Percentiles rank a stretch among this genome's conserved stretches.
These are phyloP conservation scores for Talaromyces pinophilus DNA, from an alignment of 2,329 filamentous ascomycete species.

Conservation along the genomic window DNA sequence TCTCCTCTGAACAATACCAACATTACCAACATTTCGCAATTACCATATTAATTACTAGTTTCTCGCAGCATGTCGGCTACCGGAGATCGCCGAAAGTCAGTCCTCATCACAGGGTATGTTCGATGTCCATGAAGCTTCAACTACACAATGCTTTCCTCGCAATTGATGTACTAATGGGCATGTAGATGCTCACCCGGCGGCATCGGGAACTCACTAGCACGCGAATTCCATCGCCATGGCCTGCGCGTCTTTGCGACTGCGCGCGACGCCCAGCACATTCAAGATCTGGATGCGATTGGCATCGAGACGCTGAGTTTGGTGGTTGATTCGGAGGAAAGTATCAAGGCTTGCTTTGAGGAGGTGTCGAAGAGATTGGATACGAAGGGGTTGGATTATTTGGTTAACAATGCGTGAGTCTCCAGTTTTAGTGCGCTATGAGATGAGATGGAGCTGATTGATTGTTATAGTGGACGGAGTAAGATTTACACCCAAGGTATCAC, in stretches of 20 bases:
- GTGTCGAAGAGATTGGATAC: slow-evolving; percentile 50
- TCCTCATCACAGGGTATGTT: slow-evolving; percentile 46
- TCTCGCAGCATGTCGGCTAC: slow-evolving; percentile 28
- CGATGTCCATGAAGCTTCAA: neutral
- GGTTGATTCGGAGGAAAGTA: slow-evolving; percentile 53
- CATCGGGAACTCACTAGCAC: slow-evolving; percentile 61
- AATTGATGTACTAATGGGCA: neutral
- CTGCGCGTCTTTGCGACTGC: slow-evolving; percentile 61
- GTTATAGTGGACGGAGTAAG: slow-evolving; percentile 27
- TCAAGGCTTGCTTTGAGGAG: slow-evolving; percentile 50
- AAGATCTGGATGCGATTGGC: slow-evolving; percentile 51
- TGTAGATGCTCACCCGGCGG: slow-evolving; percentile 54
- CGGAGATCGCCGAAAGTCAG: slow-evolving; percentile 39
- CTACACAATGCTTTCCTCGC: neutral
- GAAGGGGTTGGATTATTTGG: slow-evolving; percentile 56
- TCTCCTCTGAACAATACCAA: neutral
- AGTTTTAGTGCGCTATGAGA: neutral
- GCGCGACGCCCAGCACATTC: slow-evolving; percentile 52
- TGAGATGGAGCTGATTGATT: slow-evolving; percentile 19
- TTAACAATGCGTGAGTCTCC: slow-evolving; percentile 57
- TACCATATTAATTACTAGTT: slow-evolving; percentile 13
- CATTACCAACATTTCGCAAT: neutral
- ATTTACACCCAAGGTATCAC: neutral
- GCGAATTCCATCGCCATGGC: slow-evolving; percentile 56
- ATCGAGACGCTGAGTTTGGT: slow-evolving; percentile 59